A percentile compares a stretch with the other conserved stretches of the same genome.
These are phyloP conservation scores for Thielaviopsis musarum DNA, from an alignment of 2,329 filamentous ascomycete species.

Conservation along the genomic window DNA sequence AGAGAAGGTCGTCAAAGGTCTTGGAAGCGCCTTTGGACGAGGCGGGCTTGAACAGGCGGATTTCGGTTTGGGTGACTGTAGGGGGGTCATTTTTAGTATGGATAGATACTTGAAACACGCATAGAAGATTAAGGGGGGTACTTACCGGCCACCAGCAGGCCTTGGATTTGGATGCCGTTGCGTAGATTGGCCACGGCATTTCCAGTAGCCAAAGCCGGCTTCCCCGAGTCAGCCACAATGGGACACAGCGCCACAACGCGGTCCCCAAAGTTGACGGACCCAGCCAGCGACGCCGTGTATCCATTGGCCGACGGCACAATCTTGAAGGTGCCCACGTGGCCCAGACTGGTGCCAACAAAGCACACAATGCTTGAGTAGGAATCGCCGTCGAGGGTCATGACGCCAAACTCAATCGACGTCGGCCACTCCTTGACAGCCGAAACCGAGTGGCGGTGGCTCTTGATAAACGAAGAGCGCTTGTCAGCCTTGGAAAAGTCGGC, in stretches of 20 bases:
- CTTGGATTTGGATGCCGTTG: constrained; percentile 58
- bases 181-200: constrained; percentile 58
- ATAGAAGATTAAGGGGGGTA: background rate
- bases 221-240: constrained; percentile 62
- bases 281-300: constrained; percentile 58
- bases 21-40: constrained; percentile 82
- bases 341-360: constrained; percentile 75
- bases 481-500: constrained; percentile 60
- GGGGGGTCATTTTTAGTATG: background rate
- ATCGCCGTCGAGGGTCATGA: constrained; percentile 86
- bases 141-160: constrained; percentile 57
- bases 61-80: constrained; percentile 49
- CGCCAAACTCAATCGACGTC: constrained; percentile 73
- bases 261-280: constrained; percentile 49
- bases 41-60: constrained; percentile 77
- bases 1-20: constrained; percentile 67
- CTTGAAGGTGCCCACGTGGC: constrained; percentile 79
- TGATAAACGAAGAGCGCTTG: constrained; percentile 58
- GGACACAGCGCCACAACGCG: constrained; percentile 61
- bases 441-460: constrained; percentile 18
- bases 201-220: constrained; percentile 59
- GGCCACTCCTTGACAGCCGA: constrained; percentile 48
- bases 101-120: too few relatives aligned
- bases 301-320: constrained; percentile 58
- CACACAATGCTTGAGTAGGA: constrained; percentile 87